Evolutionary conservation across 345 rosid species (phyloP).

Genomic region (Pseudoturritis turrita): DNA sequence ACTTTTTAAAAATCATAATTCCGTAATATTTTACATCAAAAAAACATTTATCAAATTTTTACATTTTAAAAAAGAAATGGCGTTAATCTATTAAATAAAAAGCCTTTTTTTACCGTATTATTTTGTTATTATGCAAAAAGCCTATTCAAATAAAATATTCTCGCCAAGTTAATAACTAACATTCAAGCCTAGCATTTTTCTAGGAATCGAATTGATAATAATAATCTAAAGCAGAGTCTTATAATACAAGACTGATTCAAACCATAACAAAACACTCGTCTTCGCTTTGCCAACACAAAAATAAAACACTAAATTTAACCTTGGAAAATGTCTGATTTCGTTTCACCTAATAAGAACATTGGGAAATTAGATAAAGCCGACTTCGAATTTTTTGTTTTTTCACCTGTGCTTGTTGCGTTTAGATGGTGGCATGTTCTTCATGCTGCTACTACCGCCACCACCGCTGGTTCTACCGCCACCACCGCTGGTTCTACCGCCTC

Average conservation of each 20-base stretch:
- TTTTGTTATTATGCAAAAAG: too few species aligned
- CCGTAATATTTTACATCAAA: too few species aligned
- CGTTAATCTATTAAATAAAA: too few species aligned
- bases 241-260: constrained; percentile 15
- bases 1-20: too few species aligned
- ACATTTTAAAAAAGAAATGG: too few species aligned
- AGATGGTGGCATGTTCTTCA: constrained; percentile 30
- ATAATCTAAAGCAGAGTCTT: neutral
- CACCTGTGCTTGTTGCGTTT: constrained; percentile 33
- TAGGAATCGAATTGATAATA: neutral
- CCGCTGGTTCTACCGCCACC: constrained; percentile 25
- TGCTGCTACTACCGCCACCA: constrained; percentile 13
- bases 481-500: constrained; percentile 13
- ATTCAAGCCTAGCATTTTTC: neutral
- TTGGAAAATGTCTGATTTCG: constrained; percentile 3
- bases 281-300: constrained; percentile 8
- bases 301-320: neutral
- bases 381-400: neutral
- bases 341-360: constrained; percentile 1
- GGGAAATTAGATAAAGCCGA: neutral
- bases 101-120: too few species aligned
- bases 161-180: too few species aligned
- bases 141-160: too few species aligned
- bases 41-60: too few species aligned
- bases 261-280: constrained; percentile 18